Base-by-base conservation (phyloP, 2,329 filamentous ascomycete species). In the Fusarium tanahbumbuense region DNA sequence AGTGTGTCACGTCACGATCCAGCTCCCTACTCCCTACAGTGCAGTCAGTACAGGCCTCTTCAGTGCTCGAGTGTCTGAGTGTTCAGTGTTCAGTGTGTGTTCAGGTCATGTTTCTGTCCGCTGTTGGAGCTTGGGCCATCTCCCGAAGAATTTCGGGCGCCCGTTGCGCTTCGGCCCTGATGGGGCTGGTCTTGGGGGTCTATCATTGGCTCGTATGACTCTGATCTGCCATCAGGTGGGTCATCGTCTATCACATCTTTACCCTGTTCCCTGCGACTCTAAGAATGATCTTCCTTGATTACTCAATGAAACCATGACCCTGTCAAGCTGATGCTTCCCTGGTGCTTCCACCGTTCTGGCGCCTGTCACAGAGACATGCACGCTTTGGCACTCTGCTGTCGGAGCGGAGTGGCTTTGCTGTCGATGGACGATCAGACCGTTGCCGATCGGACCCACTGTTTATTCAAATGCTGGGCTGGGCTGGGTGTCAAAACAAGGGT, bases 121-220 rank as follows among this genome's bases (percentile, higher is more conserved):
- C 20, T 56, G 37, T 42, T 18, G 56, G 32, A 59, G 70, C 63
- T 57, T 67, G 48, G 48, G 44, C 57, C 63, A 40, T 49, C 37
- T 67, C 70, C 73, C 73, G 73, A 75, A 73, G 63, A 55, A 46
- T 64, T 73, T 75, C 73, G 73, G 73, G 70, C 70, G 58, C 64
- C 69, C 62, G 71, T 74, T 73, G 63, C 59, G 57, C 56, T 71
- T 70, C 60, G 62, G 66, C 56, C 64, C 46, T 65, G 49, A 34
- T n/a, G 49, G 64, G 49, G 57, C 20, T 47, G 30, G 32, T 44
- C 49, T 50, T 52, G 41, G 22, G 27, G 40, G 15, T 20, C 1
- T 46, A n/a, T 57, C 41, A 62, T 60, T 70, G 61, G 54, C 12
- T 25, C 27, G 41, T 69, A 32, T 50, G 63, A 55, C 46, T 54